Evolutionary conservation across 306 rosid species (phyloP), one percentile per base, ranked within the genome.

Genomic region (Corylus heterophylla): DNA sequence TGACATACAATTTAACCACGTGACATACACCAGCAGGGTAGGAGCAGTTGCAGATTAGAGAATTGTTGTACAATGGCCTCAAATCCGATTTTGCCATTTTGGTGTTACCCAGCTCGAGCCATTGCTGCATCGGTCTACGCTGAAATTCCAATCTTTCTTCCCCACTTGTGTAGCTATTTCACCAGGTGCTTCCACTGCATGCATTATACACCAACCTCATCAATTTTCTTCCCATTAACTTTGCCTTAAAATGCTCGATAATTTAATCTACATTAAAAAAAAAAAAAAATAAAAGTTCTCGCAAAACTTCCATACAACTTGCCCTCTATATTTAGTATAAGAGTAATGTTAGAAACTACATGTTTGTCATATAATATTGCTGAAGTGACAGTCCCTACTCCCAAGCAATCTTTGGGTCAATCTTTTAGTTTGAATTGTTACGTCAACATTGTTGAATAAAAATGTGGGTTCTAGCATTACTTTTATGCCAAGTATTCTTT

Each of bases 131-230:
- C 80, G 79, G 68, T 83, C 82, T 16, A 78, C 58, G 1, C 1
- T 56, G 86, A 50, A 27, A 64, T 78, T 49, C 83, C 82, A 77
- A 48, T 64, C 82, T 12, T 47, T 66, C 64, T 73, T 77, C 39
- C 85, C 82, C 20, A 77, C 9, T 55, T 82, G 79, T 4, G 0
- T 2, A 27, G 16, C 76, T 35, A 77, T 67, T 55, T 82, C 82
- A 1, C 14, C 0, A 6, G 77, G 79, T 37, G 79, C 79, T 35
- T 22, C 25, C 64, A 77, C 85, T 82, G 79, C 51, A 18, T 52
- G 7, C 7, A 42, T 2, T 9, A 27, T 9, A 31, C 10, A 31
- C 70, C 31, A 14, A 18, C 31, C 27, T 9, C 22, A 14, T 12
- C 20, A 7, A 56, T n/a, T 42, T 42, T 42, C 0, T 6, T 6